Evolutionary conservation across 116 monocot genomes (phyloP), one percentile per base, ranked within the genome.

Genomic region (Trichopus zeylanicus): DNA sequence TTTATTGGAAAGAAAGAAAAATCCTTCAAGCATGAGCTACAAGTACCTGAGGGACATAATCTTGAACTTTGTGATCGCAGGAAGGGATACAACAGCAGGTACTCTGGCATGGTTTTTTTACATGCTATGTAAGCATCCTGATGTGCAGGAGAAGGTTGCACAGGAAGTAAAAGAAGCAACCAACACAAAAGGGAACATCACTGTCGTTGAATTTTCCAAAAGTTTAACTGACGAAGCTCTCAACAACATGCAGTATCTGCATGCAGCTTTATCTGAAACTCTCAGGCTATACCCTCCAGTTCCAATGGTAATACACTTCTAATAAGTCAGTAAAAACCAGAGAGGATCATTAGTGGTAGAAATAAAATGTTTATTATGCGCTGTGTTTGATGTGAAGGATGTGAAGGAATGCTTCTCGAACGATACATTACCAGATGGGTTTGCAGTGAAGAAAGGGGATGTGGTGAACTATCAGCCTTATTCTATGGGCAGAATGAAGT

Each of bases 401-500:
- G 51, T 25, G 6, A 82, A 82, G 59, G 29, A 31, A 10, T 82
- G 81, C 26, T 77, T 73, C 62, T 72, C 63, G 2, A 80, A 84
- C 23, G 84, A 79, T 46, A 57, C 29, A 24, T 47, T 84, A 13
- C 84, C 80, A 2, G 76, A 80, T 55, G 80, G 85, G 5, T 80
- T 66, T 31, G 48, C 53, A 7, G 29, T 85, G 29, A 69, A 60
- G 33, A 73, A 75, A 70, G 85, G 76, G 1, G 85, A 85, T 53
- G 1, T 73, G 15, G 47, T 85, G 21, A 42, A n/a, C 9, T 80
- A 73, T 22, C 70, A 59, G 48, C 76, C 85, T 24, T 85, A 73
- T 62, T 13, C 73, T 4, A 85, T 85, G 85, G 85, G 85, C 2
- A 76, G 85, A 60, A 85, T 85, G 85, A 51, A 73, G 30, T 80